phyloP scores from a whole-genome alignment of 1,139 yeast species.

The Debaryomyces nepalensis region DNA sequence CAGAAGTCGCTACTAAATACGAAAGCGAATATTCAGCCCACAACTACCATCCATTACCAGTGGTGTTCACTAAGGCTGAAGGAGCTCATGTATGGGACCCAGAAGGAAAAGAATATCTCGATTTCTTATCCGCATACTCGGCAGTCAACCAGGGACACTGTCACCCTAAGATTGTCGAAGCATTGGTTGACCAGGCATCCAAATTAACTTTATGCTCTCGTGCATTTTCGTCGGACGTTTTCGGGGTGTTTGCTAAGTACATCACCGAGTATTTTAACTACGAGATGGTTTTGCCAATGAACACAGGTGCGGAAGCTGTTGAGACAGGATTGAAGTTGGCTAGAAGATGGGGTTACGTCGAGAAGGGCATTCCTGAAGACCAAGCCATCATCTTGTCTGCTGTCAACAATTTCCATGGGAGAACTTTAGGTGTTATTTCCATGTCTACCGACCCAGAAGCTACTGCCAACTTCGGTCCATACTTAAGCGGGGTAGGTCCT shows the following conservation, averaged over 20 bases:
- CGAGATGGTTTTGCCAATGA: slow-evolving; percentile 96
- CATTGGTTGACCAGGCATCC: slow-evolving; percentile 86
- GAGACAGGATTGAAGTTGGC: slow-evolving; percentile 94
- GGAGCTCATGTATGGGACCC: slow-evolving; percentile 99
- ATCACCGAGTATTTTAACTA: slow-evolving; percentile 87
- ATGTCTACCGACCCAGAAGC: slow-evolving; percentile 98
- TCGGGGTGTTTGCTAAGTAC: slow-evolving; percentile 86
- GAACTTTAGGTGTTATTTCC: slow-evolving; percentile 93
- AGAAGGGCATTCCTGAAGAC: slow-evolving; percentile 79
- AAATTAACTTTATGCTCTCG: slow-evolving; percentile 85
- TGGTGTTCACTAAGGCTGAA: slow-evolving; percentile 80
- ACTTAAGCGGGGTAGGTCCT: slow-evolving; percentile 82
- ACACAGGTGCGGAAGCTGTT: slow-evolving; percentile 98
- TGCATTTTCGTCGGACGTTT: slow-evolving; percentile 89
- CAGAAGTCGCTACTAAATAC: slow-evolving; percentile 66
- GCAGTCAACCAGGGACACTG: slow-evolving; percentile 99
- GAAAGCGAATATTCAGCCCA: slow-evolving; percentile 90
- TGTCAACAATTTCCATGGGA: slow-evolving; percentile 90
- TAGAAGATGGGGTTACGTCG: slow-evolving; percentile 94
- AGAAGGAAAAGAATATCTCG: slow-evolving; percentile 87
- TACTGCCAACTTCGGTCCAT: slow-evolving; percentile 87
- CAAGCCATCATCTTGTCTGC: slow-evolving; percentile 91
- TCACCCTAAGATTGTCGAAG: slow-evolving; percentile 88
- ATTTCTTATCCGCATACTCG: slow-evolving; percentile 89
- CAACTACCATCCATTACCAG: slow-evolving; percentile 96